Conservation (phyloP, 163 green algal species). For the Volvox carteri region DNA sequence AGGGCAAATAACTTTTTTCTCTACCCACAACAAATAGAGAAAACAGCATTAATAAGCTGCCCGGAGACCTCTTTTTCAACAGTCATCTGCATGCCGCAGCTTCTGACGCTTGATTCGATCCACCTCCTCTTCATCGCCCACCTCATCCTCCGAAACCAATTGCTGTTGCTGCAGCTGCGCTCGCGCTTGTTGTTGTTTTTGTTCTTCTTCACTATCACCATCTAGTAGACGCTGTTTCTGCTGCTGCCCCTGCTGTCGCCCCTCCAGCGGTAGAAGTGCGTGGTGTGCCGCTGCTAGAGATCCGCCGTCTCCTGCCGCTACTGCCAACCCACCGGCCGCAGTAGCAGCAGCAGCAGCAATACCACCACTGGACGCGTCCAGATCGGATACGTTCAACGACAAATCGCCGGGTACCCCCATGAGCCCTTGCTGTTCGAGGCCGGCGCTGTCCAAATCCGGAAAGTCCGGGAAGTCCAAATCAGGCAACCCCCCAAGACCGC, state of each 20-base stretch:
- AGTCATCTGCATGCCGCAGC: too few species aligned
- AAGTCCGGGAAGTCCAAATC: conserved; percentile 41
- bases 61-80: too few species aligned
- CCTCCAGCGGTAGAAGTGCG: neutral
- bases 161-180: neutral
- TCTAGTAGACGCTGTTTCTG: neutral
- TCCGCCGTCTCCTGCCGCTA: neutral
- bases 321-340: neutral
- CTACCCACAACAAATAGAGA: too few species aligned
- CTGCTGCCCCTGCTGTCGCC: neutral
- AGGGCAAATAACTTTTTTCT: too few species aligned
- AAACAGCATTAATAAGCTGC: too few species aligned
- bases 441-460: neutral
- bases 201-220: too few species aligned
- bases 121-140: neutral
- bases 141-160: neutral
- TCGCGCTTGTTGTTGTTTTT: neutral
- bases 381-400: conserved; percentile 2
- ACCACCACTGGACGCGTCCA: neutral
- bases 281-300: neutral
- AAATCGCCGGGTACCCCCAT: conserved; percentile 1
- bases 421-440: neutral
- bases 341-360: neutral
- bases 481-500: neutral
- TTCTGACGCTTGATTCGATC: neutral